Conservation (phyloP, 208 protist species). For the Lotmaria passim region DNA sequence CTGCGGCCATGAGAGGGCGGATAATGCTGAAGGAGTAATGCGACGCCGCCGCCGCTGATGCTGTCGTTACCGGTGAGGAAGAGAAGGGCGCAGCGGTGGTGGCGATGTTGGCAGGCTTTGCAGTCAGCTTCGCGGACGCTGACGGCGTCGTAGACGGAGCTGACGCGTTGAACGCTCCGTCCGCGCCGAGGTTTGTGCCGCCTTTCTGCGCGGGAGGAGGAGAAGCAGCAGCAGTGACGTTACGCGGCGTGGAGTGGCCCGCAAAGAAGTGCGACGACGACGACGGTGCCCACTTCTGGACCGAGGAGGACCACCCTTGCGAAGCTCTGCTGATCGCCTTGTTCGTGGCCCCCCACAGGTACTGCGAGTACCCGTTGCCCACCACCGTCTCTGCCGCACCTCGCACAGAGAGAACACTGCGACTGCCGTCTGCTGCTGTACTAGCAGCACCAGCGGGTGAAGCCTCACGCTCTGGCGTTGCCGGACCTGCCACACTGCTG, state of each 20-base stretch:
- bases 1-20: slow-evolving; percentile 1
- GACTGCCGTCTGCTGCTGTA: background rate
- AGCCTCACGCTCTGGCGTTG: background rate
- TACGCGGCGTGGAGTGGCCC: background rate
- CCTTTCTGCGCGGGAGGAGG: no score
- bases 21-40: slow-evolving; percentile 8
- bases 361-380: background rate
- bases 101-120: background rate
- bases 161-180: no score
- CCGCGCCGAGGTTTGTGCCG: no score
- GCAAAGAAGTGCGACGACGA: background rate
- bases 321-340: background rate
- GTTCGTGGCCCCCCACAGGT: slow-evolving; percentile 10
- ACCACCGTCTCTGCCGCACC: background rate
- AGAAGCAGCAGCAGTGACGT: background rate
- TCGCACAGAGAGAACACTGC: background rate
- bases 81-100: no score
- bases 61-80: no score
- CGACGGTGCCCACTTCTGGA: slow-evolving; percentile 14
- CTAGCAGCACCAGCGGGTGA: background rate
- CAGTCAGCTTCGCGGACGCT: background rate
- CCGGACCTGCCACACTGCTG: background rate
- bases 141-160: no score
- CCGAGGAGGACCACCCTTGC: slow-evolving; percentile 17
- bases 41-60: background rate